Base-by-base conservation (phyloP, 768 basidiomycete species). In the Leccinum disarticulatum region DNA sequence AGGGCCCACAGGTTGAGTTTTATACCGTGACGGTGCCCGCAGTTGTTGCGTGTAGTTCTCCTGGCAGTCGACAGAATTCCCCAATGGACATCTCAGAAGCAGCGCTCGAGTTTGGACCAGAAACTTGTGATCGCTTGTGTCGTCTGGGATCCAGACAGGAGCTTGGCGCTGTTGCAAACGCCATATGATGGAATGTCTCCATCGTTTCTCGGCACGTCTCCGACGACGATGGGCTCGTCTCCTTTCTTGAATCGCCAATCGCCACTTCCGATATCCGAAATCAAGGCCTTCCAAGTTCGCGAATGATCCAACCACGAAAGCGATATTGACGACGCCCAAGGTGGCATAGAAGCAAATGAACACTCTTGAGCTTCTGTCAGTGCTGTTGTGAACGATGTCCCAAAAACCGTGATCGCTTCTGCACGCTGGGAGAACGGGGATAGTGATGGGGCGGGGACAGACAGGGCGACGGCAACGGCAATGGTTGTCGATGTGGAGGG, bases 251-350 rank as follows among this genome's bases (percentile, higher is more conserved):
- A 83, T 73, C 1, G 70, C 73, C 27, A 76, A 71, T 54, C 87
- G 66, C 8, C 88, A 84, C 57, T 75, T 79, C 33, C 81, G 81
- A 66, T 88, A 87, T 0, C 80, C 79, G n/a, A 86, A 77, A 64
- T 91, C 85, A 50, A 88, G 79, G 2, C 83, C 82, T 72, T 94
- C 93, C 28, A 91, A 77, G 28, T 66, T 90, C 90, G 15, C 87
- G 83, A 28, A 82, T 82, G 55, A 81, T 4, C 80, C 78, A 30
- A 91, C 85, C 13, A 85, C 82, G 13, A 91, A 75, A 13, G 81
- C 86, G 30, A 90, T 72, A 62, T 81, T 87, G 60, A 91, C 33
- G 53, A 93, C 81, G 13, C 88, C 88, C 38, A 86, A 71, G 1
- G 77, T 73, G 41, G 83, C 77, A 61, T 87, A 89, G 58, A 83